A percentile compares a stretch with the other conserved stretches of the same genome.
Evolutionary conservation across 2,329 filamentous ascomycete genomes (phyloP).

Genomic region (Paracamarosporium sp.): DNA sequence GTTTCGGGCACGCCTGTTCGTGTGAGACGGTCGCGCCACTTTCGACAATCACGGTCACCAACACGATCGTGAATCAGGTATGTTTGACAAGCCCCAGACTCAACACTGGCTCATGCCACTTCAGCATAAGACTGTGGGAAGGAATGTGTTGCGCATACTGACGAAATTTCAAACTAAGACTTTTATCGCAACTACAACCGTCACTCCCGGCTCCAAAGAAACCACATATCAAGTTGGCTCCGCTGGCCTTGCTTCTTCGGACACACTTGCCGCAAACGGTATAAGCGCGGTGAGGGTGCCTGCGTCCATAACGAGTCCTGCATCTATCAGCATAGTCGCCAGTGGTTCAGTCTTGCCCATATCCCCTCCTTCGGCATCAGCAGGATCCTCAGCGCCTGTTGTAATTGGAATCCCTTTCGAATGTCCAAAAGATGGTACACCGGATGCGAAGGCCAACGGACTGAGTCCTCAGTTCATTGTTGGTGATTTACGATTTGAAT

Average conservation of each 20-base stretch:
- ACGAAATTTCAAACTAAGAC: conserved; percentile 5
- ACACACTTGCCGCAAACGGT: background rate
- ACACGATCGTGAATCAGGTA: conserved; percentile 33
- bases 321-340: conserved; percentile 6
- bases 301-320: conserved; percentile 3
- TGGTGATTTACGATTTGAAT: conserved; percentile 30
- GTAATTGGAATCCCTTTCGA: conserved; percentile 34
- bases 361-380: background rate
- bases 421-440: conserved; percentile 23
- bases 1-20: conserved; percentile 37
- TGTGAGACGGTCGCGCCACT: conserved; percentile 38
- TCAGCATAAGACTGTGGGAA: conserved; percentile 24
- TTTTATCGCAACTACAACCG: conserved; percentile 17
- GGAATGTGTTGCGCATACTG: conserved; percentile 14
- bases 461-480: conserved; percentile 32
- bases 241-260: background rate
- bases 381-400: conserved; percentile 10
- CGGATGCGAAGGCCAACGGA: conserved; percentile 2
- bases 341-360: conserved; percentile 9
- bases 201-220: conserved; percentile 5
- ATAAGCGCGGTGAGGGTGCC: background rate
- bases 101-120: conserved; percentile 6
- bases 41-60: conserved; percentile 32
- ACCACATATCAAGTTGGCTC: background rate
- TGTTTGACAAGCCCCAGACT: conserved; percentile 9